Percentiles rank a stretch among this genome's conserved stretches.
These are phyloP conservation scores for Mortierella sp. DNA, from an alignment of 371 early-diverging fungal genomes.

Conservation along the genomic window DNA sequence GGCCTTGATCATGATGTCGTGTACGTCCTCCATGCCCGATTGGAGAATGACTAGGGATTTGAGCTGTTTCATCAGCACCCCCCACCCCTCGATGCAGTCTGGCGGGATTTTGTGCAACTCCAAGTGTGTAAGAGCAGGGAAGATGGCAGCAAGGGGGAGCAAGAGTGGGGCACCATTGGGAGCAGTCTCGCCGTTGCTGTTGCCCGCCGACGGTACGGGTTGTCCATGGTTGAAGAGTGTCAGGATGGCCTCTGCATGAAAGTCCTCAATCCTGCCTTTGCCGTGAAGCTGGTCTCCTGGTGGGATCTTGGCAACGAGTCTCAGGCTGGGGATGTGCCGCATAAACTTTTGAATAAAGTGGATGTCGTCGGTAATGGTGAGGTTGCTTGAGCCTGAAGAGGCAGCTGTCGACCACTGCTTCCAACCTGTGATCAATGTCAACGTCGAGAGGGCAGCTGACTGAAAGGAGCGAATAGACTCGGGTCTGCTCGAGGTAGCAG, in stretches of 20 bases:
- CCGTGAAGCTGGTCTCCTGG: slow-evolving; percentile 58
- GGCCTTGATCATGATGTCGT: slow-evolving; percentile 58
- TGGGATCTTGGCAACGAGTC: slow-evolving; percentile 61
- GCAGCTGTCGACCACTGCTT: slow-evolving; percentile 67
- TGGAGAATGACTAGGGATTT: slow-evolving; percentile 62
- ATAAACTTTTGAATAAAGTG: slow-evolving; percentile 67
- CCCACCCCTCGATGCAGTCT: slow-evolving; percentile 64
- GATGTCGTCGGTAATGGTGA: slow-evolving; percentile 67
- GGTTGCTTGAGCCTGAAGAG: slow-evolving; percentile 33
- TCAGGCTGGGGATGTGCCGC: slow-evolving; percentile 62
- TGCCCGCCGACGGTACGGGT: slow-evolving; percentile 13
- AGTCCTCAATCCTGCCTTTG: slow-evolving; percentile 64
- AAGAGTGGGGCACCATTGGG: slow-evolving; percentile 16
- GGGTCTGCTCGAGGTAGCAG: slow-evolving; percentile 40
- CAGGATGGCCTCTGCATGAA: slow-evolving; percentile 58
- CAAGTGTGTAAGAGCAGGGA: slow-evolving; percentile 63
- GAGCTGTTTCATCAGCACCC: slow-evolving; percentile 57
- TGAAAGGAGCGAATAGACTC: slow-evolving; percentile 66
- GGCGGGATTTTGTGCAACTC: slow-evolving; percentile 67
- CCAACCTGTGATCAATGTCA: slow-evolving; percentile 75
- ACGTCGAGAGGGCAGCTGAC: slow-evolving; percentile 70
- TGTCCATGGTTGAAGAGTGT: slow-evolving; percentile 57
- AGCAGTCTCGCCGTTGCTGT: slow-evolving; percentile 8
- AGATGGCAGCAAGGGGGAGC: slow-evolving; percentile 58
- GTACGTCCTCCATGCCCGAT: slow-evolving; percentile 63